Percentiles rank a stretch among this genome's conserved stretches.
These are phyloP conservation scores for Ailanthus altissimus DNA, from an alignment of 345 rosid genomes.

Conservation along the genomic window DNA sequence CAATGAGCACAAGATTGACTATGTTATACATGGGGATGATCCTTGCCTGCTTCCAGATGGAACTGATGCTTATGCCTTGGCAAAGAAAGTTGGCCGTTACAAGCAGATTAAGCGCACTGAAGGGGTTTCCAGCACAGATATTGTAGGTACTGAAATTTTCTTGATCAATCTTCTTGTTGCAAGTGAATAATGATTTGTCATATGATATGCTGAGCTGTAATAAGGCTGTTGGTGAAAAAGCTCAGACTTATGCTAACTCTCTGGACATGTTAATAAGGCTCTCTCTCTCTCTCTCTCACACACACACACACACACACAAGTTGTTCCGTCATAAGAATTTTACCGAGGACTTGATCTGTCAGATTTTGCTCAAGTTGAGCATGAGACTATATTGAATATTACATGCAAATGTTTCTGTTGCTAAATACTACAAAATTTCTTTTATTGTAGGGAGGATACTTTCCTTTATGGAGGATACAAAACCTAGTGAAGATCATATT, in stretches of 20 bases:
- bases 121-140: slow-evolving; percentile 99
- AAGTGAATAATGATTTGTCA: not conserved
- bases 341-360: slow-evolving; percentile 4
- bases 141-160: slow-evolving; percentile 68
- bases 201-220: not conserved
- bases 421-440: slow-evolving; percentile 13
- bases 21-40: slow-evolving; percentile 93
- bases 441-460: slow-evolving; percentile 75
- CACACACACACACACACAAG: not conserved
- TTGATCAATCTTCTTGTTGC: slow-evolving; percentile 16
- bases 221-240: not conserved
- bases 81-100: slow-evolving; percentile 89
- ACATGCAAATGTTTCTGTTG: slow-evolving; percentile 1
- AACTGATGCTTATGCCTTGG: slow-evolving; percentile 88
- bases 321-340: slow-evolving; percentile 3
- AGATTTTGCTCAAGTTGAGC: not conserved
- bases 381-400: not conserved
- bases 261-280: not conserved
- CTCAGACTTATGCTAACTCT: not conserved
- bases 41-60: slow-evolving; percentile 98
- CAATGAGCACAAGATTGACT: slow-evolving; percentile 81
- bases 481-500: slow-evolving; percentile 33
- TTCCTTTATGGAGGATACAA: slow-evolving; percentile 48
- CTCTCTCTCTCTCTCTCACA: not conserved
- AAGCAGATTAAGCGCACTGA: slow-evolving; percentile 97